phyloP scores from a whole-genome alignment of 2,329 filamentous ascomycete species.

The Dactylellina sp. region DNA sequence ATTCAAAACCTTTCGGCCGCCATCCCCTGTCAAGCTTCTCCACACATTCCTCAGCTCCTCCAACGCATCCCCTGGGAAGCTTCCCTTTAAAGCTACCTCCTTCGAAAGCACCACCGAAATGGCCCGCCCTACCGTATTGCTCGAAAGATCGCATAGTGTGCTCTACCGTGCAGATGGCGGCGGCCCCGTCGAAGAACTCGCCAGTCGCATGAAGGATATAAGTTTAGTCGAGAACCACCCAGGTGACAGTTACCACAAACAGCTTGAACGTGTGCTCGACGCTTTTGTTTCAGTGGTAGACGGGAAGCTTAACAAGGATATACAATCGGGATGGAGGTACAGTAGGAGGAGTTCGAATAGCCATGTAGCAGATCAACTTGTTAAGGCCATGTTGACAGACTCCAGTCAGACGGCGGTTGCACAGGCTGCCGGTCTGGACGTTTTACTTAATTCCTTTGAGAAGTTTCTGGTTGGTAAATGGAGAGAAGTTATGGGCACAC shows the following conservation, averaged over 20 bases:
- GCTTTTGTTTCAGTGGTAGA: constrained; percentile 58
- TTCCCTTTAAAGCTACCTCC: constrained; percentile 50
- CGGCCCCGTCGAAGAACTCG: constrained; percentile 36
- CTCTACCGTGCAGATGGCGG: constrained; percentile 48
- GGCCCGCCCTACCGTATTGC: constrained; percentile 46
- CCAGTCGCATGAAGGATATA: constrained; percentile 54
- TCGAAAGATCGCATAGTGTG: constrained; percentile 55
- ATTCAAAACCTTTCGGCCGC: constrained; percentile 51
- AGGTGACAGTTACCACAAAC: constrained; percentile 58
- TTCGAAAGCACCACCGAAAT: constrained; percentile 54
- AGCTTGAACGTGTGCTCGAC: constrained; percentile 60
- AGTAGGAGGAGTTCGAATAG: constrained; percentile 57
- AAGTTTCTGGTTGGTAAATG: constrained; percentile 91
- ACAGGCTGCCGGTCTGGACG: constrained; percentile 68
- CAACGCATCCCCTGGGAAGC: constrained; percentile 33
- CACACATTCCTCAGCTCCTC: constrained; percentile 51
- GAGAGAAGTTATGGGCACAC: constrained; percentile 86
- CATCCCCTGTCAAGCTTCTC: constrained; percentile 52
- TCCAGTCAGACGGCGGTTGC: constrained; percentile 59
- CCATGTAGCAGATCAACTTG: constrained; percentile 57
- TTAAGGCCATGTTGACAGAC: constrained; percentile 57
- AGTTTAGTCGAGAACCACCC: constrained; percentile 50
- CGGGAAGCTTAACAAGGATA: constrained; percentile 57
- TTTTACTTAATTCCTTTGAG: constrained; percentile 91
- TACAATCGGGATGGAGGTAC: constrained; percentile 47